Evolutionary conservation across 1,284 basidiomycete species (phyloP).

Genomic region (Abortiporus biennis): DNA sequence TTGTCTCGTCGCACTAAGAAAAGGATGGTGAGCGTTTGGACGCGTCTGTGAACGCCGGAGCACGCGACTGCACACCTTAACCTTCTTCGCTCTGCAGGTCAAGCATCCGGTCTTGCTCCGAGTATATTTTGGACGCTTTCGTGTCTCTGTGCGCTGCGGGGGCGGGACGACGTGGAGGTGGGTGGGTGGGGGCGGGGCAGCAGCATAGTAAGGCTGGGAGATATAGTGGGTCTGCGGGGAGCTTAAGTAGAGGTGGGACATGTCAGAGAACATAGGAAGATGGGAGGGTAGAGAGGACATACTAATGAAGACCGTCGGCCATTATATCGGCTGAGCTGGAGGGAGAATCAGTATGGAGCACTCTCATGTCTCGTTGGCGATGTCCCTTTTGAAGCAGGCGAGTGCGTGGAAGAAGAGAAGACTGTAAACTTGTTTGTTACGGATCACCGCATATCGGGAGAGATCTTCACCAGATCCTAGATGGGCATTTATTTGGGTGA

Average conservation of each 20-base stretch:
- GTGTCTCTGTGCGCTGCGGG: slow-evolving; percentile 38
- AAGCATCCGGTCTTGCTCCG: slow-evolving; percentile 81
- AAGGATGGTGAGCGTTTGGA: slow-evolving; percentile 3
- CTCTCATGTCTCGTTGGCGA: slow-evolving; percentile 11
- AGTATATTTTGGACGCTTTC: slow-evolving; percentile 82
- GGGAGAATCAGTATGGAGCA: slow-evolving; percentile 18
- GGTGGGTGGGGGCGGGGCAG: slow-evolving; percentile 28
- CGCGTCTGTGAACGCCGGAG: slow-evolving; percentile 4
- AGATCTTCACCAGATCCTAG: no score
- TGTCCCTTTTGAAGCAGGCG: slow-evolving; percentile 21
- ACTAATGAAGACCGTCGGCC: slow-evolving; percentile 59
- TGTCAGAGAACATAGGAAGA: slow-evolving; percentile 11
- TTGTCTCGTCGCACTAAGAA: slow-evolving; percentile 72
- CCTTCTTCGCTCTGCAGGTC: slow-evolving; percentile 82
- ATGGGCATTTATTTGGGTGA: no score
- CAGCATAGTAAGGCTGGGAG: slow-evolving; percentile 42
- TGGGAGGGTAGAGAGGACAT: slow-evolving; percentile 22
- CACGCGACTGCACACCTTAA: slow-evolving; percentile 60
- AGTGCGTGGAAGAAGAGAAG: slow-evolving; percentile 17
- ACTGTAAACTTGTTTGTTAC: slow-evolving; percentile 16
- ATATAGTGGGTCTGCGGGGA: slow-evolving; percentile 35
- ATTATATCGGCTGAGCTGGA: slow-evolving; percentile 36
- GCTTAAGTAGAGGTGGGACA: slow-evolving; percentile 21
- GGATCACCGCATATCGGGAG: slow-evolving; percentile 28
- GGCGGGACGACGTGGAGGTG: neutral